Percentiles rank a stretch among this genome's conserved stretches.
Evolutionary conservation across 1,139 yeast genomes (phyloP).

Genomic region (Hanseniaspora uvarum): DNA sequence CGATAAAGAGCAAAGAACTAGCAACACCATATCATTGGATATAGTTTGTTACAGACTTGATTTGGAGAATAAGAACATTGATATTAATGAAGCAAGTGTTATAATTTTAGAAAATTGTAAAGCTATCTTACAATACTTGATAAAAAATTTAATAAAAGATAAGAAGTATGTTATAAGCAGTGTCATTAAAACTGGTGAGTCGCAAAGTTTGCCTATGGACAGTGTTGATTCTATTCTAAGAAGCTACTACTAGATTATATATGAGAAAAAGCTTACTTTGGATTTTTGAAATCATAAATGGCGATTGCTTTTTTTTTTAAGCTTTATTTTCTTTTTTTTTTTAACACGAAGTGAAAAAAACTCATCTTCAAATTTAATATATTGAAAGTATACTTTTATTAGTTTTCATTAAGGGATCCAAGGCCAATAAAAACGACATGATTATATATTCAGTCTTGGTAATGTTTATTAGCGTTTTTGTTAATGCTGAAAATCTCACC

Average conservation of each 20-base stretch:
- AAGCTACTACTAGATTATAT: constrained; percentile 4
- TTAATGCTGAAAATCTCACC: not conserved
- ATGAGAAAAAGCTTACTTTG: not conserved
- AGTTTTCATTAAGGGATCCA: no score
- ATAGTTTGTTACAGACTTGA: constrained; percentile 19
- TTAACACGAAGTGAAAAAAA: not conserved
- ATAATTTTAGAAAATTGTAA: constrained; percentile 46
- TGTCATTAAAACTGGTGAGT: constrained; percentile 52
- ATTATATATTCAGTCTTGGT: not conserved
- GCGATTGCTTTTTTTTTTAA: not conserved
- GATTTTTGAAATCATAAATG: not conserved
- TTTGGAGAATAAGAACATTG: constrained; percentile 40
- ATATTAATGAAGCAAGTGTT: constrained; percentile 32
- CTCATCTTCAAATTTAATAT: no score
- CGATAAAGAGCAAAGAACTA: constrained; percentile 26
- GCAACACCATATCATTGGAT: constrained; percentile 30
- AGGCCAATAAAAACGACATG: not conserved
- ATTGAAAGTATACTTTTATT: no score
- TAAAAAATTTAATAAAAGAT: constrained; percentile 41
- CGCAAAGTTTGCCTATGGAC: constrained; percentile 44
- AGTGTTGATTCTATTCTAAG: constrained; percentile 8
- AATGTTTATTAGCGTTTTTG: not conserved
- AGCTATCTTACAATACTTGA: constrained; percentile 44
- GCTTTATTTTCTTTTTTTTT: not conserved
- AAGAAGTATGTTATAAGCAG: constrained; percentile 50